phyloP scores from a whole-genome alignment of 2,329 filamentous ascomycete species.

The Clarireedia homoeocarpa region DNA sequence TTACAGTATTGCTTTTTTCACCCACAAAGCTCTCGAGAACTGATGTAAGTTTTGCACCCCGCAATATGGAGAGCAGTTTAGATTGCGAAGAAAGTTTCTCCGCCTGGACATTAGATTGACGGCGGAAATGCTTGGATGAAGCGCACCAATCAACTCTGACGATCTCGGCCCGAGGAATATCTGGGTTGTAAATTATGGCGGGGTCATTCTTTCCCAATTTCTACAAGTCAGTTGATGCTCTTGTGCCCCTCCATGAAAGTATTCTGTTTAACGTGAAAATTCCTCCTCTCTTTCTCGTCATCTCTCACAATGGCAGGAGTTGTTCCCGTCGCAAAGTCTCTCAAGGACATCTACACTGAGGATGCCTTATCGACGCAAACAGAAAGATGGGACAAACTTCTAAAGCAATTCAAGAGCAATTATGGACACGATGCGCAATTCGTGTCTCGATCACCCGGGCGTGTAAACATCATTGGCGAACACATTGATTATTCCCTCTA shows the following conservation, averaged over 20 bases:
- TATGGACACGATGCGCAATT: conserved; percentile 71
- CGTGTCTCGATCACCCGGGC: conserved; percentile 80
- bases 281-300: not conserved
- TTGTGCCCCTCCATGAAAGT: not conserved
- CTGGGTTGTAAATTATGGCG: too few species aligned
- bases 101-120: too few species aligned
- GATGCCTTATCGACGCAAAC: conserved; percentile 61
- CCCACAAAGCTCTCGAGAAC: too few species aligned
- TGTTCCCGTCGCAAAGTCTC: conserved; percentile 67
- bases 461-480: conserved; percentile 98
- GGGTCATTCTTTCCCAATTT: too few species aligned
- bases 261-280: too few species aligned
- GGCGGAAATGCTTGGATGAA: too few species aligned
- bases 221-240: not conserved
- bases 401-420: conserved; percentile 59
- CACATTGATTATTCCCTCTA: conserved; percentile 99
- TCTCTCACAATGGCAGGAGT: conserved; percentile 40
- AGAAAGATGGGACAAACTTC: conserved; percentile 67
- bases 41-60: too few species aligned
- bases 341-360: conserved; percentile 76
- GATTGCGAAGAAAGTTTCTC: too few species aligned
- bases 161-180: too few species aligned
- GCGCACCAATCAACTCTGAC: too few species aligned
- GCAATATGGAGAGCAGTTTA: too few species aligned
- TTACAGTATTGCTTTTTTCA: too few species aligned